A percentile compares a stretch with the other conserved stretches of the same genome.
These are phyloP conservation scores for Erythrophleum fordii DNA, from an alignment of 306 rosid species.

Conservation along the genomic window DNA sequence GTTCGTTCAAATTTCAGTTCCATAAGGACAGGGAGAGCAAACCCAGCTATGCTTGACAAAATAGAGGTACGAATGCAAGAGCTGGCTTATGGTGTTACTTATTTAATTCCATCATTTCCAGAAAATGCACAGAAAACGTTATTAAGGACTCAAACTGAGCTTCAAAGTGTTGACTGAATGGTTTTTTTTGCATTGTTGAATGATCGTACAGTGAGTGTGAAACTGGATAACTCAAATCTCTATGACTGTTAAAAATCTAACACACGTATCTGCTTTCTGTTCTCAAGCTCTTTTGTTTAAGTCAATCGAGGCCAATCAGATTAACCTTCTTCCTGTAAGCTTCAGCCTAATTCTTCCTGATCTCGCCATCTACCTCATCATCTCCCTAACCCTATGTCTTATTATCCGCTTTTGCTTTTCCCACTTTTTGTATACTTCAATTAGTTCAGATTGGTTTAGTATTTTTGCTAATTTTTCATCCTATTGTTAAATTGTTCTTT, in stretches of 20 bases:
- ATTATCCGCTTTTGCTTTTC: conserved; percentile 5
- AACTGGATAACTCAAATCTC: conserved; percentile 1
- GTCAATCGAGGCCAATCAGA: background rate
- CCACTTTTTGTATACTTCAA: background rate
- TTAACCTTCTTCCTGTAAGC: background rate
- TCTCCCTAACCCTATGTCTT: background rate
- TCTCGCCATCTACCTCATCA: background rate
- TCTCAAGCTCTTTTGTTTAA: background rate
- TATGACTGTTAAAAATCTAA: background rate
- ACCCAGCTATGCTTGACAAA: conserved; percentile 90
- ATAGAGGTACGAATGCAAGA: conserved; percentile 65
- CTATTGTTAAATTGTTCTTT: conserved; percentile 20
- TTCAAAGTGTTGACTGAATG: background rate
- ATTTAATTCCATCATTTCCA: background rate
- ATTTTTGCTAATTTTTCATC: background rate
- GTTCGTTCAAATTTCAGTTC: conserved; percentile 80
- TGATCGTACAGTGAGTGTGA: background rate
- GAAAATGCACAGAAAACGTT: background rate
- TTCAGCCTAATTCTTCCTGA: background rate
- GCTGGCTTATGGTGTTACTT: conserved; percentile 12
- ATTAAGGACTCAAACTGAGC: background rate
- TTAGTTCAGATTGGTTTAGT: background rate
- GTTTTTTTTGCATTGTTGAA: background rate
- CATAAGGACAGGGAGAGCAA: conserved; percentile 88
- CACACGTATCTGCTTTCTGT: background rate